Evolutionary conservation across 1,139 yeast species (phyloP), one percentile per base, ranked within the genome.

Genomic region (Blastobotrys aristatus): DNA sequence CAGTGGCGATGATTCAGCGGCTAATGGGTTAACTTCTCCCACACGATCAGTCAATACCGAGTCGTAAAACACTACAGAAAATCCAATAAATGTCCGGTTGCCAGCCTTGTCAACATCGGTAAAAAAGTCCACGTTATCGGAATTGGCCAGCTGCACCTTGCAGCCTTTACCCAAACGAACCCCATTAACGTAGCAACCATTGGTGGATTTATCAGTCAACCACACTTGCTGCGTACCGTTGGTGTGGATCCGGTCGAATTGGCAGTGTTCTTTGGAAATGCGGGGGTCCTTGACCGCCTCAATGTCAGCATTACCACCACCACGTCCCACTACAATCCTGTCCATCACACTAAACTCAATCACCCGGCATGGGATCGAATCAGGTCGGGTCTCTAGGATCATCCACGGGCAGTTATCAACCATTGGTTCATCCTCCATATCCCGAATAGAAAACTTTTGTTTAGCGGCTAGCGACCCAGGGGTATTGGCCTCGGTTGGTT

Each of bases 231-330:
- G 59, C 60, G 62, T 29, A 47, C 51, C 24, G 22, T 26, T 26
- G 11, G 17, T 24, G 13, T 84, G 69, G 51, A 76, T 74, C 57
- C 82, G 78, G 47, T 73, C 62, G 14, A 92, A 69, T 34, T 82
- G 70, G 62, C 97, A 89, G 63, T 92, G 97, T 2, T 83, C 73
- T 54, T 88, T 85, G 2, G 97, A 89, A 58, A 90, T 75, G 44
- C 96, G 70, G 56, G 77, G 84, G 57, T 89, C 96, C 35, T 75
- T 71, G 14, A 88, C 81, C 2, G 44, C 24, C 16, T 39, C 50
- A 14, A 44, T 43, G 11, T 54, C 57, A 1, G 52, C 50, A 14
- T 40, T 35, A 31, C 46, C 50, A 31, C 46, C 50, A 32, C 46
- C 50, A 2, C 72, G 64, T 10, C 74, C 73, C 24, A 69, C 56